These are phyloP conservation scores for Panicum virgatum DNA, from an alignment of 202 grass and related monocot species.

Conservation along the genomic window DNA sequence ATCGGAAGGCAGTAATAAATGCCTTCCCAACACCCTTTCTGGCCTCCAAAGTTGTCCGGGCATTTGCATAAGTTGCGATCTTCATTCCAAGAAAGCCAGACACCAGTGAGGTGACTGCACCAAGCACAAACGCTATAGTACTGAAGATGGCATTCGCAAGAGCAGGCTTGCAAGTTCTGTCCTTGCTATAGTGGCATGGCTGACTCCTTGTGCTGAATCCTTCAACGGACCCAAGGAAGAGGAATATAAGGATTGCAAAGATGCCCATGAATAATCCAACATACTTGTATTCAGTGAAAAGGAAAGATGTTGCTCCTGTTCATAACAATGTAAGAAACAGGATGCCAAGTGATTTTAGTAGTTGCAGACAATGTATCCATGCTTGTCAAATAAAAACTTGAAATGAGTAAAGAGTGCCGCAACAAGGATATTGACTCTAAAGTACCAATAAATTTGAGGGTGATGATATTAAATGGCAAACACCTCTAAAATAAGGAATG, in stretches of 20 bases:
- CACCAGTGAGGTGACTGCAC: slow-evolving; percentile 74
- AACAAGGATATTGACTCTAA: neutral
- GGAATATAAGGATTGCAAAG: slow-evolving; percentile 77
- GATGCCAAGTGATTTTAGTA: slow-evolving; percentile 17
- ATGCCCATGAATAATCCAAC: slow-evolving; percentile 74
- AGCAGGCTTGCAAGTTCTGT: slow-evolving; percentile 69
- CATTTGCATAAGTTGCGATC: slow-evolving; percentile 86
- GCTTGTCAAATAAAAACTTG: slow-evolving; percentile 1
- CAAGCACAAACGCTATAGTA: slow-evolving; percentile 75
- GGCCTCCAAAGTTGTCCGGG: slow-evolving; percentile 81
- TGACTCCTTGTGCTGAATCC: slow-evolving; percentile 75
- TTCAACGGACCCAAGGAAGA: slow-evolving; percentile 87
- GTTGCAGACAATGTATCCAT: slow-evolving; percentile 24
- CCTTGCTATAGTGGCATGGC: slow-evolving; percentile 84
- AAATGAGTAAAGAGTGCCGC: slow-evolving; percentile 12
- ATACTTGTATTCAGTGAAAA: slow-evolving; percentile 84
- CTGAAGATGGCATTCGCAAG: slow-evolving; percentile 82
- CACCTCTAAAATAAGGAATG: neutral
- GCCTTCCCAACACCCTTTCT: slow-evolving; percentile 86
- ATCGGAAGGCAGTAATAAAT: slow-evolving; percentile 81
- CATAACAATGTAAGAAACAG: slow-evolving; percentile 24
- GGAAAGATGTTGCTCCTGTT: slow-evolving; percentile 79
- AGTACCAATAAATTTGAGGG: slow-evolving; percentile 23
- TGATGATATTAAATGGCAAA: slow-evolving; percentile 17
- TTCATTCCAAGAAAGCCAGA: slow-evolving; percentile 94